Percentiles rank a stretch among this genome's conserved stretches.
These are phyloP conservation scores for Silene uniflora DNA, from an alignment of 148 eudicot species.

Conservation along the genomic window DNA sequence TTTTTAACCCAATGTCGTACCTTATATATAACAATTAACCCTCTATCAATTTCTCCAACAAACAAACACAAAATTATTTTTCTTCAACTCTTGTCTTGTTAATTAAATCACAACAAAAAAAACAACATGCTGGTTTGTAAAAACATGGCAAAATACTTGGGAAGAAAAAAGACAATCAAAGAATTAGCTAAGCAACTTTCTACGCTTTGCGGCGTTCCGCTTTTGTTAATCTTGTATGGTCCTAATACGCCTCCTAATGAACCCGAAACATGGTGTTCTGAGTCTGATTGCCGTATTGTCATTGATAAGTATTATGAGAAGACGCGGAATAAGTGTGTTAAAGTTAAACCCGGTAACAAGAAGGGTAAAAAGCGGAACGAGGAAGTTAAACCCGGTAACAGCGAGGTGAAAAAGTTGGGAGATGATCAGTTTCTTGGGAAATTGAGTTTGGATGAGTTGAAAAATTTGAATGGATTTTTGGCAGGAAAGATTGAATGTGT, in stretches of 20 bases:
- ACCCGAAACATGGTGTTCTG: conserved; percentile 2
- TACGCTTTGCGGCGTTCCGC: neutral
- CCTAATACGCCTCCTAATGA: neutral
- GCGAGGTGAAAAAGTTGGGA: neutral
- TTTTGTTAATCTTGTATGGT: neutral
- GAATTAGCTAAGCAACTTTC: neutral
- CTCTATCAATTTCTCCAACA: too few species aligned
- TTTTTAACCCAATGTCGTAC: too few species aligned
- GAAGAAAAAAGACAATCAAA: neutral
- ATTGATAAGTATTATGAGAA: neutral
- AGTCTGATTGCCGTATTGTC: neutral
- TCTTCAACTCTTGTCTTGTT: too few species aligned
- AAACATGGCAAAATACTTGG: neutral
- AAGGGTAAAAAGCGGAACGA: too few species aligned
- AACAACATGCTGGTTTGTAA: too few species aligned
- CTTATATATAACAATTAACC: too few species aligned
- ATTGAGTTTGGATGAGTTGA: neutral
- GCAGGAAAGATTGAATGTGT: neutral
- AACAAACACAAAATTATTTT: too few species aligned
- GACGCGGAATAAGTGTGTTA: neutral
- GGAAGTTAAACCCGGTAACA: too few species aligned
- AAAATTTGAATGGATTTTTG: neutral
- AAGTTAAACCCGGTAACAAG: too few species aligned
- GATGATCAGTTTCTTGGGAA: neutral
- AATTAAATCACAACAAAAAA: too few species aligned